Base-by-base conservation (phyloP, 2,329 filamentous ascomycete genomes). In the Reticulascus tulasneorum region DNA sequence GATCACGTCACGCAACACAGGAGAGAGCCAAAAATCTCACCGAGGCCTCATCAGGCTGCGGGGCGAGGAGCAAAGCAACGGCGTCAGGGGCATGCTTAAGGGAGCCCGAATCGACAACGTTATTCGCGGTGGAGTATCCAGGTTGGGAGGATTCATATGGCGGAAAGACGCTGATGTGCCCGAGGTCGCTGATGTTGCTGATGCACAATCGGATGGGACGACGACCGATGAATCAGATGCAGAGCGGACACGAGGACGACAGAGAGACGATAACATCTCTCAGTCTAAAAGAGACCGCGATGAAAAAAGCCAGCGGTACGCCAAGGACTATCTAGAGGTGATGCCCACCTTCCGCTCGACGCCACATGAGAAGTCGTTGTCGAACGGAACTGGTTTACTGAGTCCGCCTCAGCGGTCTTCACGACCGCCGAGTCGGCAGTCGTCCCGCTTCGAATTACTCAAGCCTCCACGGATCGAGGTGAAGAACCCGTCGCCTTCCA, bases 21-120 rank as follows among this genome's bases (percentile, higher is more conserved):
- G 69, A 17, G 68, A 73, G 37, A 68, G 55, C 47, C 65, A 63
- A 51, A 79, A 65, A 45, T 64, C 65, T 29, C 66, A 69, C 41
- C 62, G 63, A 42, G 72, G 66, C 28, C 59, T 73, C 50, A 47
- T 72, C n/a, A 67, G 63, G 16, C 56, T 63, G 13, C 65, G 42
- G 30, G 38, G 41, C 17, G 67, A 73, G 24, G 66, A 74, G 35
- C 55, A 60, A 9, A 79, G 76, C n/a, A n/a, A n/a, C n/a, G n/a
- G n/a, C 23, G 69, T 88, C 8, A 77, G 82, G 26, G 79, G 83
- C 7, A 82, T 95, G 30, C 84, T 95, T 61, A 91, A 88, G 61
- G 82, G 81, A 4, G 77, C 79, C 32, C 73, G 84, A 37, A 79
- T 91, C 44, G 85, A 87, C 42, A 84, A 78, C 20, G 73, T 87